phyloP scores from a whole-genome alignment of 768 basidiomycete genomes.

The Crucibulum laeve region DNA sequence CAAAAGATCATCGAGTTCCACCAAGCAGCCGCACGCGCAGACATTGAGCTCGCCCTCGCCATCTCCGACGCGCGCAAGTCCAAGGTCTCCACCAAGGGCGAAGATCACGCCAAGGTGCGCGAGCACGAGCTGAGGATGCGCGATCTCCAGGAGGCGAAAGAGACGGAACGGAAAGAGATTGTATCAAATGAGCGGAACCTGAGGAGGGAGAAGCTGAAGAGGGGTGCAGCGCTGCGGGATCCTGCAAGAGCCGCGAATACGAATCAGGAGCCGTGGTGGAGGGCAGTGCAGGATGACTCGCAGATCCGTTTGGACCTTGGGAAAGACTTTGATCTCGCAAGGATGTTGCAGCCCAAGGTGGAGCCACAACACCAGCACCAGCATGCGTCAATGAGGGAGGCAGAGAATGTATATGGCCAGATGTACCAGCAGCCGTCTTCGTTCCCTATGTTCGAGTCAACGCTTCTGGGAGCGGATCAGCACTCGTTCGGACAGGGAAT shows the following conservation, averaged over 20 bases:
- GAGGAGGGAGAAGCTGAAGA: conserved; percentile 24
- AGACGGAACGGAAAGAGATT: conserved; percentile 40
- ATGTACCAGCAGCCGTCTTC: background rate
- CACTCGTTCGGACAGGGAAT: too few relatives aligned
- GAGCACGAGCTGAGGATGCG: conserved; percentile 35
- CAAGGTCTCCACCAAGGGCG: conserved; percentile 21
- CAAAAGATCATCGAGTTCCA: conserved; percentile 49
- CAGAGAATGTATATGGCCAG: background rate
- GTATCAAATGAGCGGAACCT: conserved; percentile 35
- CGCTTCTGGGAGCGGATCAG: background rate
- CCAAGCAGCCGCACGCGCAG: conserved; percentile 37
- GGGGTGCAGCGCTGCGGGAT: conserved; percentile 9
- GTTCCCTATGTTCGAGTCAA: background rate
- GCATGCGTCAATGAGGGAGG: background rate
- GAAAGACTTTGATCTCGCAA: background rate
- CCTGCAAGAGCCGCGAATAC: conserved; percentile 7
- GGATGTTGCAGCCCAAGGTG: background rate
- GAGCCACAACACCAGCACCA: too few relatives aligned
- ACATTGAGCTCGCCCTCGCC: conserved; percentile 33
- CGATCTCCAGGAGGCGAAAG: conserved; percentile 39
- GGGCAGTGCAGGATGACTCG: background rate
- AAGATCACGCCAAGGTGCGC: conserved; percentile 24
- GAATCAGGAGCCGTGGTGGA: conserved; percentile 2
- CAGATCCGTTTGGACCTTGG: background rate
- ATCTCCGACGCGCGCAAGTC: conserved; percentile 31